These are phyloP conservation scores for Colletotrichum godetiae DNA, from an alignment of 2,329 filamentous ascomycete genomes.

Conservation along the genomic window DNA sequence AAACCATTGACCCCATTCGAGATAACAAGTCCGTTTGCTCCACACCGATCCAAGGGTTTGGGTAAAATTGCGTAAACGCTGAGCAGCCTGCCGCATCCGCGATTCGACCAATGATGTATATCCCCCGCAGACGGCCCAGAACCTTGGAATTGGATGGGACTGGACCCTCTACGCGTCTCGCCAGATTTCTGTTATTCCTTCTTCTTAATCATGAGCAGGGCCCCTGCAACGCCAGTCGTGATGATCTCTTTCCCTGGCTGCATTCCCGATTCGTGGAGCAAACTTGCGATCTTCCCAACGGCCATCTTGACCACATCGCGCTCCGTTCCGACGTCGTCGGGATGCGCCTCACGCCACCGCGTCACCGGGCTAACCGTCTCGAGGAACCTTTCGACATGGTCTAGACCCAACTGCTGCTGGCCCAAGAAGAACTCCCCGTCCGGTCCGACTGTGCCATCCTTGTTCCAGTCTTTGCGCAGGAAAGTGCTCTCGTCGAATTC, in stretches of 20 bases:
- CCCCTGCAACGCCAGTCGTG: conserved; percentile 38
- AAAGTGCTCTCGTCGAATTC: conserved; percentile 54
- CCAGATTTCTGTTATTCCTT: conserved; percentile 5
- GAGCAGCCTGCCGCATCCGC: neutral
- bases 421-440: conserved; percentile 43
- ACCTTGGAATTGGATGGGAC: neutral
- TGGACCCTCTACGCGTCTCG: neutral
- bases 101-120: neutral
- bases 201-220: conserved; percentile 46
- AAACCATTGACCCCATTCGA: neutral
- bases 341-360: conserved; percentile 58
- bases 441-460: conserved; percentile 37
- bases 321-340: conserved; percentile 52
- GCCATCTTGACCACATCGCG: conserved; percentile 48
- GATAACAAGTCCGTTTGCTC: neutral
- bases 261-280: conserved; percentile 48
- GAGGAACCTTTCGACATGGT: conserved; percentile 49
- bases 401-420: conserved; percentile 41
- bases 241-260: conserved; percentile 47
- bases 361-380: conserved; percentile 52
- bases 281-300: conserved; percentile 40
- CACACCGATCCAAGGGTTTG: neutral
- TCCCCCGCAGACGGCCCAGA: neutral
- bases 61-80: too few species aligned
- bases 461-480: conserved; percentile 55